phyloP scores from a whole-genome alignment of 1,139 yeast species.

The Saccharomyces hybrid region DNA sequence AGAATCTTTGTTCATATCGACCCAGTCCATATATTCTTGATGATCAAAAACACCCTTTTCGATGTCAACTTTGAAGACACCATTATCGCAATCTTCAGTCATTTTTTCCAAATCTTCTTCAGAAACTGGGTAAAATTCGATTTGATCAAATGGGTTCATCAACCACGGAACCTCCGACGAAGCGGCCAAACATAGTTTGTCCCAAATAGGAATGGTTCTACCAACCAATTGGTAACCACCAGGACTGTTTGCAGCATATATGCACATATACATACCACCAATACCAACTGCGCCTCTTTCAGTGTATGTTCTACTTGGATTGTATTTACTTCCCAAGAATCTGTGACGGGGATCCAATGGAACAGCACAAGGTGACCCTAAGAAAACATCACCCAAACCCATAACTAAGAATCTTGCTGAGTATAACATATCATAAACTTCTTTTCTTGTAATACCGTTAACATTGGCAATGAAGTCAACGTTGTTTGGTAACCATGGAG shows the following conservation, averaged over 20 bases:
- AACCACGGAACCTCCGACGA: slow-evolving; percentile 82
- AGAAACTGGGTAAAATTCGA: slow-evolving; percentile 84
- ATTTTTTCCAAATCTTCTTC: slow-evolving; percentile 71
- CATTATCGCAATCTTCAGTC: slow-evolving; percentile 72
- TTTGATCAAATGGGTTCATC: slow-evolving; percentile 83
- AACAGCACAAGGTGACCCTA: slow-evolving; percentile 97
- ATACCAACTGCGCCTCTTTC: slow-evolving; percentile 96
- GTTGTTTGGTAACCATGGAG: slow-evolving; percentile 97
- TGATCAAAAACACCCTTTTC: slow-evolving; percentile 78
- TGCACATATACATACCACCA: slow-evolving; percentile 98
- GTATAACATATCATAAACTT: slow-evolving; percentile 76
- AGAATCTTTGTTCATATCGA: slow-evolving; percentile 60
- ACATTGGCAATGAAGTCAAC: slow-evolving; percentile 89
- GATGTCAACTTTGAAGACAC: slow-evolving; percentile 67
- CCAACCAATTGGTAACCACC: slow-evolving; percentile 98
- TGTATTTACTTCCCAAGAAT: slow-evolving; percentile 84
- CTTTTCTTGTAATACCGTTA: slow-evolving; percentile 69
- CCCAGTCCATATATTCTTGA: slow-evolving; percentile 68
- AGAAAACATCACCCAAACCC: slow-evolving; percentile 93
- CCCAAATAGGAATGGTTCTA: slow-evolving; percentile 96
- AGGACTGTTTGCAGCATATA: slow-evolving; percentile 95
- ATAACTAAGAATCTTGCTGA: slow-evolving; percentile 83
- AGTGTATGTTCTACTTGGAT: slow-evolving; percentile 91
- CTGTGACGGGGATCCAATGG: slow-evolving; percentile 96
- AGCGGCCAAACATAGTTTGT: slow-evolving; percentile 69